A percentile compares a stretch with the other conserved stretches of the same genome.
phyloP scores from a whole-genome alignment of 768 basidiomycete genomes.

The Pleurotus sapidus region DNA sequence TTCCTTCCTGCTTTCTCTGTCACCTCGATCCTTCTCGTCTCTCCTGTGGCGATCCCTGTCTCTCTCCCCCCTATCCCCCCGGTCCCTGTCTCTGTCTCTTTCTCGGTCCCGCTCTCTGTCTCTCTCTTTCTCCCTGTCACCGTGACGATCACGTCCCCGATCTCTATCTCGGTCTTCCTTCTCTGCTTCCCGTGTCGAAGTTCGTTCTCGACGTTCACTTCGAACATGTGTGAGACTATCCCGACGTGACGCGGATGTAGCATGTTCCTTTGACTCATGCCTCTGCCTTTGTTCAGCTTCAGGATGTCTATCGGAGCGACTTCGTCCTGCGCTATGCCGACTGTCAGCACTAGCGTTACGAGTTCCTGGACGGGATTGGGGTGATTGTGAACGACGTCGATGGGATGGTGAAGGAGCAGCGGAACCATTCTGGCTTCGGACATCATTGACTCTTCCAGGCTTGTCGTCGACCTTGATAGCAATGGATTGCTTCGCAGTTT shows the following conservation, averaged over 20 bases:
- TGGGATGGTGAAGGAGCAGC: constrained; percentile 59
- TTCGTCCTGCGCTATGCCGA: constrained; percentile 64
- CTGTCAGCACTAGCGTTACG: constrained; percentile 72
- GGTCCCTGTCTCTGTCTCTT: constrained; percentile 43
- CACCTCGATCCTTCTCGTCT: constrained; percentile 58
- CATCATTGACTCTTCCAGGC: constrained; percentile 25
- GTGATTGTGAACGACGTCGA: constrained; percentile 63
- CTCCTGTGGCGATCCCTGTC: constrained; percentile 55
- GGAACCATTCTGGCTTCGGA: constrained; percentile 48
- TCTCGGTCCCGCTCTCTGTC: constrained; percentile 47
- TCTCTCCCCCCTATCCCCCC: constrained; percentile 35
- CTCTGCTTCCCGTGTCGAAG: constrained; percentile 32
- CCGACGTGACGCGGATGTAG: constrained; percentile 35
- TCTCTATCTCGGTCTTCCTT: constrained; percentile 48
- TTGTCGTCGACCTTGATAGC: constrained; percentile 42
- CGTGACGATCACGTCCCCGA: constrained; percentile 55
- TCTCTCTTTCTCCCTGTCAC: constrained; percentile 57
- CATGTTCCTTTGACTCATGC: constrained; percentile 42
- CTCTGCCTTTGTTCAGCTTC: constrained; percentile 50
- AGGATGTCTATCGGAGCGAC: constrained; percentile 47
- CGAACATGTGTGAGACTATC: constrained; percentile 54
- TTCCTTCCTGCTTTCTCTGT: constrained; percentile 61
- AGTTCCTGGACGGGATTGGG: constrained; percentile 62
- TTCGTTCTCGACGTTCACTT: constrained; percentile 46
- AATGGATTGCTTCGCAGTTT: constrained; percentile 72